Percentiles rank a stretch among this genome's conserved stretches.
Evolutionary conservation across 2,329 filamentous ascomycete species (phyloP).

Genomic region (Alternaria gaisen): DNA sequence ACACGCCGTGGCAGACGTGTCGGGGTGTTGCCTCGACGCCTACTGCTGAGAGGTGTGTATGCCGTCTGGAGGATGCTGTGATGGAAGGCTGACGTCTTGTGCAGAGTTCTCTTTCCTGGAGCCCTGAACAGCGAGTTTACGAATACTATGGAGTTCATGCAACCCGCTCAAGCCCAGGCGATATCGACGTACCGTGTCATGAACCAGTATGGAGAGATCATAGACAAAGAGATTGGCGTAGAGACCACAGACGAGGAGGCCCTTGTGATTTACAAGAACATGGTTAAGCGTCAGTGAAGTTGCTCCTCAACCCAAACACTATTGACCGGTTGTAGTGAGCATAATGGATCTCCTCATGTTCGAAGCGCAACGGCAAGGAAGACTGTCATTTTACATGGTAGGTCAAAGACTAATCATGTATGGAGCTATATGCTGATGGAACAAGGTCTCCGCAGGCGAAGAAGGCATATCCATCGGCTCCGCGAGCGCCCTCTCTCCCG

Average conservation of each 20-base stretch:
- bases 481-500: slow-evolving; percentile 80
- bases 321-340: slow-evolving; percentile 59
- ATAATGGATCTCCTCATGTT: slow-evolving; percentile 99
- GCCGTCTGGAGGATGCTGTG: neutral
- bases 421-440: neutral
- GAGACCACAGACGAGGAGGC: slow-evolving; percentile 72
- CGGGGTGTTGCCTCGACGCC: slow-evolving; percentile 66
- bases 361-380: slow-evolving; percentile 94
- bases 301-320: neutral
- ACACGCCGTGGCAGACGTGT: slow-evolving; percentile 55
- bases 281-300: slow-evolving; percentile 62
- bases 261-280: slow-evolving; percentile 68
- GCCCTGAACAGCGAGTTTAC: slow-evolving; percentile 95
- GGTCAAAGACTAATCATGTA: neutral
- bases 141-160: slow-evolving; percentile 77
- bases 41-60: slow-evolving; percentile 67
- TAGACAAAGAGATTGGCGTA: slow-evolving; percentile 74
- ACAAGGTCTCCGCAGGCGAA: slow-evolving; percentile 79
- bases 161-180: slow-evolving; percentile 72
- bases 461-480: slow-evolving; percentile 93
- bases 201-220: slow-evolving; percentile 84
- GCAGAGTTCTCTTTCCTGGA: slow-evolving; percentile 80
- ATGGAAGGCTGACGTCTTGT: neutral
- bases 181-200: slow-evolving; percentile 93
- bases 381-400: slow-evolving; percentile 96